Evolutionary conservation across 2,329 filamentous ascomycete genomes (phyloP), one percentile per base, ranked within the genome.

Genomic region (Clarireedia hainanense): DNA sequence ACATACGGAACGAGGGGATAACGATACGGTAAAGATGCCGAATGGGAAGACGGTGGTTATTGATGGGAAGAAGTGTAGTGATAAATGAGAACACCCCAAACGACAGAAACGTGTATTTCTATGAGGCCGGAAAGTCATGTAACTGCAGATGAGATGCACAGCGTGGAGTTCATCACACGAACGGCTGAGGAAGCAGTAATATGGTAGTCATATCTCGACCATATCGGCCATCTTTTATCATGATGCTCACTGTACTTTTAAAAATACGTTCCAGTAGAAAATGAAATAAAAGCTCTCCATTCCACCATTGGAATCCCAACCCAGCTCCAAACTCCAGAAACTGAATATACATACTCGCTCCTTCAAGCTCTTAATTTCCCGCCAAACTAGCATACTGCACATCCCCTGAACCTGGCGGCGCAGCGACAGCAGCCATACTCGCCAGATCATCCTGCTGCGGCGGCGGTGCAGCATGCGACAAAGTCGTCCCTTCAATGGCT

Each of bases 1-100:
- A 59, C 76, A 95, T 62, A 99, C 87, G 30, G 92, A 99, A 72
- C 80, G 89, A 62, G 91, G 94, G 53, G 88, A 97, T 73, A 99
- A 99, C 68, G 91, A 96, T 64, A 89, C 86, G 36, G 83, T 96
- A 66, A 95, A 91, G 72, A 76, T 83, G 67, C 69, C 70, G 26
- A 67, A 68, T 59, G 68, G 67, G 45, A 58, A 68, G 59, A 63
- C 61, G 37, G 63, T 69, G 24, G 63, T 65, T 6, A 67, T 69
- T 60, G 68, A 69, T 63, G 66, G 67, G 48, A 68, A 59, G 39
- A 55, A 46, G 9, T 55, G 52, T 43, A 50, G 50, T 26, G 52
- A 50, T 15, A 42, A 46, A 46, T 46, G 26, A 43, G 40, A 23
- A 10, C 20, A 43, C 9, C 20, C 15, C 20, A 6, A 7, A 37